phyloP scores from a whole-genome alignment of 2,329 filamentous ascomycete species.

The Diaporthe sp. region DNA sequence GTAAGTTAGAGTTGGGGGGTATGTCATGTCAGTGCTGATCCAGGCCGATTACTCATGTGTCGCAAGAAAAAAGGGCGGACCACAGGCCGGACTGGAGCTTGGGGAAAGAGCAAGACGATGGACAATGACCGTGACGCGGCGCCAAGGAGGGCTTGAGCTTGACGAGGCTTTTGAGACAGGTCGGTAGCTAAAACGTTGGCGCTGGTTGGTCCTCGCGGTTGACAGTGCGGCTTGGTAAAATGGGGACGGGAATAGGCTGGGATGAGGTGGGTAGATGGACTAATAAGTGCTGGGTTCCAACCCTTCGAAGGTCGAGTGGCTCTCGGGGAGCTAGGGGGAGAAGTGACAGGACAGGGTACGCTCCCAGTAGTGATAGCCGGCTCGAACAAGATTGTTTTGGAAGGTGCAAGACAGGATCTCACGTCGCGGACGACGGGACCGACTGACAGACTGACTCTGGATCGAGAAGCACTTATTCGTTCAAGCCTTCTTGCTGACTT shows the following conservation, averaged over 20 bases:
- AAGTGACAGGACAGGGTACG: neutral
- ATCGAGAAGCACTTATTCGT: neutral
- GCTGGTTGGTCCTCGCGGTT: conserved; percentile 21
- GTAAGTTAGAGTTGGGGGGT: conserved; percentile 26
- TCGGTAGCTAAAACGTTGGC: conserved; percentile 36
- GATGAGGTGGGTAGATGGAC: neutral
- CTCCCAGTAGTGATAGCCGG: neutral
- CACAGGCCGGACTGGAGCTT: conserved; percentile 34
- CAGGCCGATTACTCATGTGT: conserved; percentile 9
- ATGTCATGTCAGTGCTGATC: conserved; percentile 27
- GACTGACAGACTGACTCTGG: conserved; percentile 1
- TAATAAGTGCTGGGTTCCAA: neutral
- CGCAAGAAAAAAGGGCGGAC: conserved; percentile 13
- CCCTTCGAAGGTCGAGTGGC: neutral
- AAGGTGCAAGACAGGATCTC: conserved; percentile 8
- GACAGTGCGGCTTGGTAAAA: conserved; percentile 23
- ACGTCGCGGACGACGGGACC: neutral
- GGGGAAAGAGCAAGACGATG: conserved; percentile 12
- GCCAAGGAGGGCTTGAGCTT: conserved; percentile 31
- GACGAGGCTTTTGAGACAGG: conserved; percentile 27
- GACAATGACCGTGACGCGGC: conserved; percentile 26
- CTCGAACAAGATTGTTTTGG: conserved; percentile 20
- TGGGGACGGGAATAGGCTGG: conserved; percentile 1
- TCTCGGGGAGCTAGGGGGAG: neutral
- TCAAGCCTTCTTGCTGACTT: conserved; percentile 14